These are phyloP conservation scores for Gardenia jasminoides DNA, from an alignment of 257 asterid species.

Conservation along the genomic window DNA sequence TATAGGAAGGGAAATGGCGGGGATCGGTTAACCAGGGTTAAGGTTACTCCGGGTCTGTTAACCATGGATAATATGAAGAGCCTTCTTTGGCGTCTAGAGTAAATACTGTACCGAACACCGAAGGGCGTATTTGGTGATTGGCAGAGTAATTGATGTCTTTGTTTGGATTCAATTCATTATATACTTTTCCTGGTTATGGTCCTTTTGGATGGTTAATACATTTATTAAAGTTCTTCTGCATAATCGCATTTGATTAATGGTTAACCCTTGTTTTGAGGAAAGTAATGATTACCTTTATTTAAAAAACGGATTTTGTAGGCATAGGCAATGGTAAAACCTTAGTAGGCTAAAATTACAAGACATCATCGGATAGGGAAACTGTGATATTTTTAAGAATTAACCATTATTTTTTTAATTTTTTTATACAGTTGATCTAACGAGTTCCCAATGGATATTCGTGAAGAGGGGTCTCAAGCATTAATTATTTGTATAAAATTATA, in stretches of 20 bases:
- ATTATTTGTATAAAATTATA: no score
- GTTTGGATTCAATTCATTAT: background rate
- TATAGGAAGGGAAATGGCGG: background rate
- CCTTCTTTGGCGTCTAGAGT: slow-evolving; percentile 2
- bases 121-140: no score
- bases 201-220: no score
- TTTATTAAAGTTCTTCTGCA: background rate
- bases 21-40: slow-evolving; percentile 11
- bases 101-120: no score
- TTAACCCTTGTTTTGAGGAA: no score
- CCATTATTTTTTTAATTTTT: no score
- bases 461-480: no score
- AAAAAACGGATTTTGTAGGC: background rate
- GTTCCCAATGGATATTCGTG: no score
- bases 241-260: background rate
- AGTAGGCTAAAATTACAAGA: background rate
- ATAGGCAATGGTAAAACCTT: background rate
- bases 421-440: no score
- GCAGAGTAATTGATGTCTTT: no score
- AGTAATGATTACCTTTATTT: background rate
- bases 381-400: no score
- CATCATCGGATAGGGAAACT: no score
- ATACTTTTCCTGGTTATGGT: background rate
- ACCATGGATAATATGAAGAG: background rate
- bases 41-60: background rate